Conservation (phyloP, 305 asterid genomes). For the Ajuga reptans region DNA sequence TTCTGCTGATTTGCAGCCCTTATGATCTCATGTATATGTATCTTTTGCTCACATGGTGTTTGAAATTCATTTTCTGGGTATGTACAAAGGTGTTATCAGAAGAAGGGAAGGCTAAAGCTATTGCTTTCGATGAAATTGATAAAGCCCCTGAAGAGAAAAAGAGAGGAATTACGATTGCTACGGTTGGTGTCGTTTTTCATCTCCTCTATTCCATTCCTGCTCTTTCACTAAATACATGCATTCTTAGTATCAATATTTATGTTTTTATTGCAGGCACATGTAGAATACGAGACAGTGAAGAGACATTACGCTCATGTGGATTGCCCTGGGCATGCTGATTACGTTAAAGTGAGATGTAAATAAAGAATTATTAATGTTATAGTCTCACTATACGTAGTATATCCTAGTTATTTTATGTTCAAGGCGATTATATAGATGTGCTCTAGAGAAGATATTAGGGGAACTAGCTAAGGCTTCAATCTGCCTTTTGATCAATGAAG, state of each 20-base stretch:
- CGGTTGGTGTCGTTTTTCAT: slow-evolving; percentile 38
- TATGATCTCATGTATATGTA: neutral
- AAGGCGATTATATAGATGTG: neutral
- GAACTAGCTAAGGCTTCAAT: neutral
- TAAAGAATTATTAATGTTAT: neutral
- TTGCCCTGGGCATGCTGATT: slow-evolving; percentile 97
- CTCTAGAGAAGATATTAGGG: slow-evolving; percentile 9
- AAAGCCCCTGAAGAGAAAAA: slow-evolving; percentile 98
- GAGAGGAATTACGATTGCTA: slow-evolving; percentile 95
- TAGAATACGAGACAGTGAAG: slow-evolving; percentile 80
- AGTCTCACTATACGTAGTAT: neutral
- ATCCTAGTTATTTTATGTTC: neutral
- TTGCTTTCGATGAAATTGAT: slow-evolving; percentile 93
- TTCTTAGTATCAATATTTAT: slow-evolving; percentile 11
- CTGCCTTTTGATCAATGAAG: neutral
- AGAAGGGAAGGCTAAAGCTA: slow-evolving; percentile 84
- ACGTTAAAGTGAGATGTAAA: slow-evolving; percentile 62
- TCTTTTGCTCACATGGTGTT: neutral
- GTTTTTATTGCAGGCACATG: slow-evolving; percentile 70
- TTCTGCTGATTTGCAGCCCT: neutral
- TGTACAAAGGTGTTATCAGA: slow-evolving; percentile 70
- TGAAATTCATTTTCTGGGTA: neutral
- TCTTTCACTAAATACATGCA: neutral
- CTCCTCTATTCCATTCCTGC: neutral
- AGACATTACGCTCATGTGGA: slow-evolving; percentile 96